Conservation (phyloP, 2,329 filamentous ascomycete species). For the Talaromyces atroroseus region DNA sequence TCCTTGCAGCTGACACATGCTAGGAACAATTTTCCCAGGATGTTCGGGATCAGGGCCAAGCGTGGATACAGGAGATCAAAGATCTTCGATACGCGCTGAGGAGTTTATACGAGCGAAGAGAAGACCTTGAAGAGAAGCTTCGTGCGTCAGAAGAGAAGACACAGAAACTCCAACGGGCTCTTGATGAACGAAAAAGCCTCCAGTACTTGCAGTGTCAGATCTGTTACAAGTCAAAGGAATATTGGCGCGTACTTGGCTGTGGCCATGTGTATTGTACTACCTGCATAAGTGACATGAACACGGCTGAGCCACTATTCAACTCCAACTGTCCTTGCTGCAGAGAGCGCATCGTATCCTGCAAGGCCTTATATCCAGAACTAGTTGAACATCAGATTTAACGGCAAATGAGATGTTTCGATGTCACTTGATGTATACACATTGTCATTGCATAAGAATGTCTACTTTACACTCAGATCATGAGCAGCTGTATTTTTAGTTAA, state of each 20-base stretch:
- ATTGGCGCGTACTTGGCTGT: not conserved
- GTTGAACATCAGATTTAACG: not conserved
- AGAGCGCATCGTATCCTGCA: not conserved
- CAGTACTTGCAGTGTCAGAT: not conserved
- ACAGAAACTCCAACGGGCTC: not conserved
- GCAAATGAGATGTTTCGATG: too few relatives aligned
- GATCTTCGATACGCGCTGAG: not conserved
- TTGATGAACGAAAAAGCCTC: not conserved
- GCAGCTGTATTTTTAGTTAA: too few relatives aligned
- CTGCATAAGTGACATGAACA: not conserved
- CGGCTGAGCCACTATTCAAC: not conserved
- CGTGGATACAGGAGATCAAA: not conserved
- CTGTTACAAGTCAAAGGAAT: not conserved
- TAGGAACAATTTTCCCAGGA: not conserved
- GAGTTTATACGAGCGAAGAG: not conserved
- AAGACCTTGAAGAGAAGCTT: not conserved
- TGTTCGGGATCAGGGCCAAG: not conserved
- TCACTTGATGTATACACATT: too few relatives aligned
- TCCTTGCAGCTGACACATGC: not conserved
- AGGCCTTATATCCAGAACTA: not conserved
- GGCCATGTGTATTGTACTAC: not conserved
- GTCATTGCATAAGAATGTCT: too few relatives aligned
- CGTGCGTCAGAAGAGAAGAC: not conserved
- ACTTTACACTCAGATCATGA: too few relatives aligned
- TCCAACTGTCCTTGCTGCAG: not conserved